These are phyloP conservation scores for Epichloe typhina DNA, from an alignment of 2,329 filamentous ascomycete species.

Conservation along the genomic window DNA sequence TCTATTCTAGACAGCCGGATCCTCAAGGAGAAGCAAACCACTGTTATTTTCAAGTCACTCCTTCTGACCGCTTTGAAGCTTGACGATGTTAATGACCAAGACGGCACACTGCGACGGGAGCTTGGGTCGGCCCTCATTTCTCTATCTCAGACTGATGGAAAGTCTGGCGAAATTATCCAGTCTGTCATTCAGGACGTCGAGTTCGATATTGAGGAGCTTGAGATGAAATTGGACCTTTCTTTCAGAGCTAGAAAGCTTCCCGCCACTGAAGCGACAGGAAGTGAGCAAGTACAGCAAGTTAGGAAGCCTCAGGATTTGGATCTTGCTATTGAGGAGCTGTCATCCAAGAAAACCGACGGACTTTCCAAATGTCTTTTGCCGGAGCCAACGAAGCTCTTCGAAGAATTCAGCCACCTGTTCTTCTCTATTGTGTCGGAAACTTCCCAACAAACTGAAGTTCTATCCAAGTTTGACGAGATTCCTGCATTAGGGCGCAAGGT, in stretches of 20 bases:
- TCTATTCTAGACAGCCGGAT: conserved; percentile 46
- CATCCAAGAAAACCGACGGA: conserved; percentile 18
- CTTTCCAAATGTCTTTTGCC: conserved; percentile 40
- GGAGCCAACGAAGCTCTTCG: conserved; percentile 38
- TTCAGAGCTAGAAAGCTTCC: conserved; percentile 45
- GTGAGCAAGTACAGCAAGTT: conserved; percentile 14
- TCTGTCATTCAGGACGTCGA: conserved; percentile 53
- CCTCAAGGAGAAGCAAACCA: conserved; percentile 48
- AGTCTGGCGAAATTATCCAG: conserved; percentile 49
- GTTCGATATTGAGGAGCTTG: conserved; percentile 60
- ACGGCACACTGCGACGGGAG: conserved; percentile 45
- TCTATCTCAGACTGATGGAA: conserved; percentile 46
- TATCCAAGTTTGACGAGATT: conserved; percentile 39
- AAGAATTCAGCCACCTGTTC: conserved; percentile 46
- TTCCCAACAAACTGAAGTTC: conserved; percentile 23
- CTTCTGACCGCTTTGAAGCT: conserved; percentile 47
- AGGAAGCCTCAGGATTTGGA: conserved; percentile 25
- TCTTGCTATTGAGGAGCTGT: conserved; percentile 25
- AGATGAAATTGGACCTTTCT: conserved; percentile 59
- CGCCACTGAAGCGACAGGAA: conserved; percentile 33
- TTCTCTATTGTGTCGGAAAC: conserved; percentile 36
- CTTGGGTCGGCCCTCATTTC: conserved; percentile 54
- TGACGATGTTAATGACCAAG: conserved; percentile 38
- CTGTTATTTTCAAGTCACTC: conserved; percentile 52
- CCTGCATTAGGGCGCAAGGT: conserved; percentile 40